Evolutionary conservation across 768 basidiomycete species (phyloP).

Genomic region (Mycena sanguinolenta): DNA sequence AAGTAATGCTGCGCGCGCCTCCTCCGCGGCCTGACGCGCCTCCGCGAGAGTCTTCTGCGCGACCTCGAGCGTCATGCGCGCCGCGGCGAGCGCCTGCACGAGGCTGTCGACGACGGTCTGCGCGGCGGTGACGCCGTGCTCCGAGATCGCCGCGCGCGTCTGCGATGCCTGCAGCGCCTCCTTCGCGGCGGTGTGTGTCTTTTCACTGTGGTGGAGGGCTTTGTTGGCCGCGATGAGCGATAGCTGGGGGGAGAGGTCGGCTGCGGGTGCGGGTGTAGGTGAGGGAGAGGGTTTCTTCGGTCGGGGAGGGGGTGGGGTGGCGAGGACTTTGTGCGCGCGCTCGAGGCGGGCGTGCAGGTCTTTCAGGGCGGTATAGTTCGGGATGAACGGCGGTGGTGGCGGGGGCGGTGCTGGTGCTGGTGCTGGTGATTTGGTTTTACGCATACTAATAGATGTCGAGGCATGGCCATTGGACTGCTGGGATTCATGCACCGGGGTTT

Average conservation of each 20-base stretch:
- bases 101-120: slow-evolving; percentile 26
- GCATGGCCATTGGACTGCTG: too few species aligned
- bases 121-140: slow-evolving; percentile 21
- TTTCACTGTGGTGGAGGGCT: slow-evolving; percentile 26
- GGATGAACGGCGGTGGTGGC: slow-evolving; percentile 28
- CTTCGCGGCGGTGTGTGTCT: slow-evolving; percentile 10
- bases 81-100: slow-evolving; percentile 25
- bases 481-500: background rate
- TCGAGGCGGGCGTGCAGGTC: slow-evolving; percentile 30
- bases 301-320: slow-evolving; percentile 20
- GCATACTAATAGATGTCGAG: background rate
- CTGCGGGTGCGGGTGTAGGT: too few species aligned
- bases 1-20: slow-evolving; percentile 17
- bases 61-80: slow-evolving; percentile 21
- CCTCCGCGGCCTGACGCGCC: slow-evolving; percentile 27
- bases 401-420: slow-evolving; percentile 7
- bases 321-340: slow-evolving; percentile 26
- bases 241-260: too few species aligned
- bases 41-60: slow-evolving; percentile 30
- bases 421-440: background rate
- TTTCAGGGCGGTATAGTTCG: slow-evolving; percentile 30
- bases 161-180: slow-evolving; percentile 27
- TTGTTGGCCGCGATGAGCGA: slow-evolving; percentile 29
- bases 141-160: slow-evolving; percentile 14
- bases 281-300: too few species aligned